These are phyloP conservation scores for Populus ilicifolia DNA, from an alignment of 345 rosid genomes.

Conservation along the genomic window DNA sequence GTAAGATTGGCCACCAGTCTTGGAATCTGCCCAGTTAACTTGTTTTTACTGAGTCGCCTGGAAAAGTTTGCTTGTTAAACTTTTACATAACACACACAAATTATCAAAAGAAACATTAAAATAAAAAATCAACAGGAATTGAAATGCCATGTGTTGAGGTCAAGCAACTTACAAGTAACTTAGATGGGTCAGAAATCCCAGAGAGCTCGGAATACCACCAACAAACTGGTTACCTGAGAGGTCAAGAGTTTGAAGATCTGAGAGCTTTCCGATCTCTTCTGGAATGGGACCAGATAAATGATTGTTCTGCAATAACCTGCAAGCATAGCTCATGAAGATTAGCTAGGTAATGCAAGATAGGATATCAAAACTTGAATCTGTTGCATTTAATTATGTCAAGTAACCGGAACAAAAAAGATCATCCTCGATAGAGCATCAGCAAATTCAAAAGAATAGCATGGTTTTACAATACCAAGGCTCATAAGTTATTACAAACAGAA, in stretches of 20 bases:
- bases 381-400: neutral
- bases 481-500: neutral
- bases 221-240: conserved; percentile 74
- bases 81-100: conserved; percentile 18
- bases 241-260: conserved; percentile 76
- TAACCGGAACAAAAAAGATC: neutral
- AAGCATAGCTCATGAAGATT: neutral
- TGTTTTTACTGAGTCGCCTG: conserved; percentile 80
- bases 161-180: conserved; percentile 82
- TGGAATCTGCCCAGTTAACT: conserved; percentile 76
- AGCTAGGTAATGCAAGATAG: neutral
- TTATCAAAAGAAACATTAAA: conserved; percentile 7
- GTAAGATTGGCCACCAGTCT: conserved; percentile 68
- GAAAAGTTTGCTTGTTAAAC: conserved; percentile 26
- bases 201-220: conserved; percentile 74
- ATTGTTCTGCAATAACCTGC: conserved; percentile 71
- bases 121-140: conserved; percentile 5
- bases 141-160: conserved; percentile 2
- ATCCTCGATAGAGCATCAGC: neutral
- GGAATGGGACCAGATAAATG: conserved; percentile 64
- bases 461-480: neutral
- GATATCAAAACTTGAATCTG: neutral
- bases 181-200: conserved; percentile 64
- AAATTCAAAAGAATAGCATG: neutral
- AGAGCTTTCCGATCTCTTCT: conserved; percentile 62